These are phyloP conservation scores for Aureobasidium musti DNA, from an alignment of 2,329 filamentous ascomycete genomes.

Conservation along the genomic window DNA sequence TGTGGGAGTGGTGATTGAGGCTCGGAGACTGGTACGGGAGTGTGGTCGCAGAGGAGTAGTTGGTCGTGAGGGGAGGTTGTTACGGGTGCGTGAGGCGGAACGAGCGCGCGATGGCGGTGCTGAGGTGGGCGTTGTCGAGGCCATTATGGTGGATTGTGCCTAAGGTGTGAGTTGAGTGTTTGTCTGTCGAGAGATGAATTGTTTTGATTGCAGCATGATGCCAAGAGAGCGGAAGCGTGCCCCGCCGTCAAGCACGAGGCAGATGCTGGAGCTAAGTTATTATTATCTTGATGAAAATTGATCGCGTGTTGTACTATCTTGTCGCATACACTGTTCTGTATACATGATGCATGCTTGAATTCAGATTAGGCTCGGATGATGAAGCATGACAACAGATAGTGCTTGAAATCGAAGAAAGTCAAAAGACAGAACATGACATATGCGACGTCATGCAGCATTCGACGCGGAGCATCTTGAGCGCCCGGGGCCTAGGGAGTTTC, in stretches of 20 bases:
- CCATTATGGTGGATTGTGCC: not conserved
- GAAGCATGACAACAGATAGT: not conserved
- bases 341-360: no score
- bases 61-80: constrained; percentile 65
- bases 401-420: not conserved
- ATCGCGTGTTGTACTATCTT: not conserved
- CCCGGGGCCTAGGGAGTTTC: constrained; percentile 12
- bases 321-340: not conserved
- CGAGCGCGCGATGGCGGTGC: constrained; percentile 27
- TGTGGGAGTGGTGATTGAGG: constrained; percentile 59
- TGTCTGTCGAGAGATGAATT: not conserved
- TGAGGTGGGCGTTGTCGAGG: constrained; percentile 27
- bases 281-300: not conserved
- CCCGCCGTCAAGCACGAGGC: constrained; percentile 16
- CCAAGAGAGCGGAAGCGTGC: constrained; percentile 4
- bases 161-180: not conserved
- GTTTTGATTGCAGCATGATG: constrained; percentile 4
- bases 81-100: constrained; percentile 36
- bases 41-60: constrained; percentile 90
- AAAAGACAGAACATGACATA: not conserved
- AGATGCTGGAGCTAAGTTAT: not conserved
- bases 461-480: not conserved
- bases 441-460: not conserved
- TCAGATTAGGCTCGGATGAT: not conserved
- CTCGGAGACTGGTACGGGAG: constrained; percentile 84